These are phyloP conservation scores for Acidomyces sp. DNA, from an alignment of 495 filamentous ascomycete genomes.

Conservation along the genomic window DNA sequence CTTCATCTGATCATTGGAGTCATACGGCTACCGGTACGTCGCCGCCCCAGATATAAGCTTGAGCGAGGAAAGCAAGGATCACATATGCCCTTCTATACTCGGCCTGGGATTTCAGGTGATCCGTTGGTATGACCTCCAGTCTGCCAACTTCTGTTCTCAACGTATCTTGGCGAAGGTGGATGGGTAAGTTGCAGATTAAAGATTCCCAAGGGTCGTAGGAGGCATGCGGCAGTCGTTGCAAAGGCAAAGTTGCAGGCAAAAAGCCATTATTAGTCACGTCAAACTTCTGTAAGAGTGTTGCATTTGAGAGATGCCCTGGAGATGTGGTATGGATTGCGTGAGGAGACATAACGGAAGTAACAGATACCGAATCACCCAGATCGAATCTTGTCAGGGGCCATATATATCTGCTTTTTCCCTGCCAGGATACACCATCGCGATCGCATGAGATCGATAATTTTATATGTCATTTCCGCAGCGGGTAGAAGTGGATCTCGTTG, in stretches of 20 bases:
- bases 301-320: conserved; percentile 56
- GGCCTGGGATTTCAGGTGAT: conserved; percentile 59
- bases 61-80: conserved; percentile 71
- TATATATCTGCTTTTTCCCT: no score
- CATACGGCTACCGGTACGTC: conserved; percentile 56
- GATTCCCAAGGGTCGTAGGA: not conserved
- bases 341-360: conserved; percentile 1
- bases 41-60: conserved; percentile 90
- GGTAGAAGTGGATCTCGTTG: no score
- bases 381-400: not conserved
- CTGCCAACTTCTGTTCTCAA: conserved; percentile 58
- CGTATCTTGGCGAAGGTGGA: conserved; percentile 41
- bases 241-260: not conserved
- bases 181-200: not conserved
- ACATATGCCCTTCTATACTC: conserved; percentile 89
- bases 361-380: not conserved
- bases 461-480: no score
- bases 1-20: not conserved
- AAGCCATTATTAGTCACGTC: not conserved
- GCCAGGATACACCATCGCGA: no score
- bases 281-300: conserved; percentile 57
- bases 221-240: not conserved
- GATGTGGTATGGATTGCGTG: not conserved
- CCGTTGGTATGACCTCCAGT: conserved; percentile 68
- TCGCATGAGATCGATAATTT: no score